Evolutionary conservation across 495 filamentous ascomycete genomes (phyloP), one percentile per base, ranked within the genome.

Genomic region (Penicillium lividum): DNA sequence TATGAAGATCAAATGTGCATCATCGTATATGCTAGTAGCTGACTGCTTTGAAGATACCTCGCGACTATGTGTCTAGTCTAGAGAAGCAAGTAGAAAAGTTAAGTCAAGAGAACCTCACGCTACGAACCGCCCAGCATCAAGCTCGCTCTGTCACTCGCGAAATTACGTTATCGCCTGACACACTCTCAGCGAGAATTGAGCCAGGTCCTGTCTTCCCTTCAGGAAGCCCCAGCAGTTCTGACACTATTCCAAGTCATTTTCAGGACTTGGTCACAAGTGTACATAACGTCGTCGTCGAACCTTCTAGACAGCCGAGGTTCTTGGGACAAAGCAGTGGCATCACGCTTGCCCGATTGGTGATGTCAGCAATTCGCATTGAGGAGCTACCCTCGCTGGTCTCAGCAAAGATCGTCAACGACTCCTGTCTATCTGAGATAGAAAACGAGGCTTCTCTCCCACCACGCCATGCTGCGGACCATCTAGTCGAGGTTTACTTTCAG

Each of bases 201-300:
- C 30, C 30, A 31, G 9, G 30, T 31, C 9, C n/a, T n/a, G n/a
- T 31, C 6, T 31, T 31, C 7, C 30, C 9, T 31, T 31, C 30
- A 8, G 30, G 30, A 0, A 31, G 30, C 3, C 30, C 30, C 0
- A 33, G 31, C 0, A 29, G 5, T 16, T 53, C 51, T 40, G 33
- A 53, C 27, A 10, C 51, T 25, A 53, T 16, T 22, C 22, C 34
- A 10, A 53, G 13, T 42, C 51, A 53, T 15, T 7, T 53, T 8
- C 51, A 53, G 38, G 51, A 53, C 51, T 53, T 53, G 33, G 51
- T 53, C 30, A 53, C 36, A 33, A 53, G 51, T 18, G 51, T 53
- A 3, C n/a, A 25, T 5, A 33, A 53, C 31, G 25, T 53, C 8
- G 51, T 53, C 7, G 51, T 53, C 27, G 51, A 53, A 33, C 51